Conservation (phyloP, 1,284 basidiomycete species). For the Neonothopanus nambi region DNA sequence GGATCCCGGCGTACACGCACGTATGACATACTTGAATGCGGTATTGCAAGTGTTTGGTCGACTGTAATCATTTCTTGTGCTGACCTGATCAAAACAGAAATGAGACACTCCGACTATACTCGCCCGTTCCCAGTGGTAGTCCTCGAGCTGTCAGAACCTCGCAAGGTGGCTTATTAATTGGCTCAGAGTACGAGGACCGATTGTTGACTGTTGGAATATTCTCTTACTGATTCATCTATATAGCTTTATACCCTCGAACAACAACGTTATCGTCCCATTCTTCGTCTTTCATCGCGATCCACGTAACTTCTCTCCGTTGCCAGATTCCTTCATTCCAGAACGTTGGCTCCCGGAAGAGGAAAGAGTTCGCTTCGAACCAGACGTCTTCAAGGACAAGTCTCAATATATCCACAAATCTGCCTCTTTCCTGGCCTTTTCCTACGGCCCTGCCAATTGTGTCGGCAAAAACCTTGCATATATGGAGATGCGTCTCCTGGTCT, state of each 20-base stretch:
- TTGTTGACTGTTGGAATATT: no score
- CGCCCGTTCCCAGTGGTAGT: no score
- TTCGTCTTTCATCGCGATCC: slow-evolving; percentile 23
- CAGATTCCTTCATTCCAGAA: slow-evolving; percentile 42
- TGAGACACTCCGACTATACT: slow-evolving; percentile 16
- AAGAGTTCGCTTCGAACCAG: slow-evolving; percentile 29
- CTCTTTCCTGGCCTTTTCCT: slow-evolving; percentile 42
- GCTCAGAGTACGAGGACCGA: no score
- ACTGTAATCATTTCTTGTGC: neutral
- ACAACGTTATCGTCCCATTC: no score
- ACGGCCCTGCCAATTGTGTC: slow-evolving; percentile 37
- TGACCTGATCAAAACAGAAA: slow-evolving; percentile 18
- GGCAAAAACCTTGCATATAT: slow-evolving; percentile 22
- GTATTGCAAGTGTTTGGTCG: slow-evolving; percentile 15
- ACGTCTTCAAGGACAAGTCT: slow-evolving; percentile 27
- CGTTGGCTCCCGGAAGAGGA: slow-evolving; percentile 34
- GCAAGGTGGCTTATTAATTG: no score
- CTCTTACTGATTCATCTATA: no score
- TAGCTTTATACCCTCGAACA: no score
- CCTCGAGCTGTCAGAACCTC: no score
- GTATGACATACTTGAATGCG: slow-evolving; percentile 26
- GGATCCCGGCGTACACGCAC: slow-evolving; percentile 16
- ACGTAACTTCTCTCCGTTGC: slow-evolving; percentile 35
- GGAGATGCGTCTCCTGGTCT: no score
- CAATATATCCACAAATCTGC: slow-evolving; percentile 27